Percentiles rank a stretch among this genome's conserved stretches.
phyloP scores from a whole-genome alignment of 306 rosid genomes.

The Cucumis sativus region Cucumber_9930_V3 NC_026657.2:9727501-9728000 shows the following conservation, averaged over 20 bases:
- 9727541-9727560: too few relatives aligned
- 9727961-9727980: too few relatives aligned
- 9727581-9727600: background rate
- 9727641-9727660: too few relatives aligned
- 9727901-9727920: background rate
- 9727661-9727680: background rate
- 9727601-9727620: background rate
- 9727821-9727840: too few relatives aligned
- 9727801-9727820: too few relatives aligned
- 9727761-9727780: background rate
- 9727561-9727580: too few relatives aligned
- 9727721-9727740: background rate
- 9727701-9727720: background rate
- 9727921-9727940: background rate
- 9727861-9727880: too few relatives aligned
- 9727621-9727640: background rate
- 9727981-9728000: too few relatives aligned
- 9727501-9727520: too few relatives aligned
- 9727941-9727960: background rate
- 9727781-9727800: background rate
- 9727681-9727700: background rate
- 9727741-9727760: background rate
- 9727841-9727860: too few relatives aligned
- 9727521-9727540: too few relatives aligned
- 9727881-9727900: background rate